Evolutionary conservation across 306 rosid species (phyloP), one percentile per base, ranked within the genome.

Genomic region (Biancaea sappan): DNA sequence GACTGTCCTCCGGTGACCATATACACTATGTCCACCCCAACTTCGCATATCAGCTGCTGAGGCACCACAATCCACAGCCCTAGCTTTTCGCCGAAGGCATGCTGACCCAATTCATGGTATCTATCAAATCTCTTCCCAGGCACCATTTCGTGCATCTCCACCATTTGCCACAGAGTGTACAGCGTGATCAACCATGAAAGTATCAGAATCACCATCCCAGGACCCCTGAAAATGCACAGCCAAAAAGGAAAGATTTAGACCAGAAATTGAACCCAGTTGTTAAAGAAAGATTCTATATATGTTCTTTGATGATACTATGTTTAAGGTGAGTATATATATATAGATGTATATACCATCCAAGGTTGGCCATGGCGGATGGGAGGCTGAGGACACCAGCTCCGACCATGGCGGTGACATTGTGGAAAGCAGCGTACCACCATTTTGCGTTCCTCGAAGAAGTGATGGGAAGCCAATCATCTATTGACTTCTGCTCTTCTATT

Each of bases 401-500:
- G 15, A 92, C 94, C 89, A 90, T 90, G 73, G 97, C 91, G 21
- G 95, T 90, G 64, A 92, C 83, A 51, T 92, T 90, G 92, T 90
- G 97, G 77, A 92, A 88, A 60, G 96, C 82, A 0, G 97, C 16
- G 81, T 90, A 85, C 92, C 93, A 92, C 97, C 97, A 92, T 74
- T 85, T 92, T 69, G 89, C 97, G 26, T 86, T 86, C 72, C 97
- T 88, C 3, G 93, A 88, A 1, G 96, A 86, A 16, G 97, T 88
- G 21, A 92, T 88, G 0, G 93, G 96, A 74, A 92, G 97, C 88
- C 97, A 92, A 7, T 85, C 90, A 57, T 88, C 90, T 16, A 92
- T 81, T 32, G 60, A 81, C 75, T 88, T 92, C 77, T 84, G 80
- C 66, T 61, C 77, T 16, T 46, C 78, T 11, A 37, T 50, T 74